These are phyloP conservation scores for Gastrolobium villosum DNA, from an alignment of 306 rosid species.

Conservation along the genomic window DNA sequence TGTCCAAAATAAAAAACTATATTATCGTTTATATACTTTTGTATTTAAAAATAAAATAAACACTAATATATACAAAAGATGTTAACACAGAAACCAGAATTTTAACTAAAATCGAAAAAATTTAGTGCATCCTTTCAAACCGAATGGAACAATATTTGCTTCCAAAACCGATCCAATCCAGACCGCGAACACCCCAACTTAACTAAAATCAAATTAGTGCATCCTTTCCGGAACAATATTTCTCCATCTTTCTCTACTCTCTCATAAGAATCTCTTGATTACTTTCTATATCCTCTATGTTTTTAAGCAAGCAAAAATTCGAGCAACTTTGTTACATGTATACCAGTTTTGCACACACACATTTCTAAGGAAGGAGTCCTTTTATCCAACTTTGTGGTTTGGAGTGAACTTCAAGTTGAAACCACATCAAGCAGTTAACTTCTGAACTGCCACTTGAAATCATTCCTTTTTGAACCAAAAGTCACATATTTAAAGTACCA, in stretches of 20 bases:
- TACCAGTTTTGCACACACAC: not conserved
- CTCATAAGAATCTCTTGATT: not conserved
- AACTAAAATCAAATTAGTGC: not conserved
- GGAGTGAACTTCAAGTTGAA: not conserved
- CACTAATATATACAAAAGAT: too few species aligned
- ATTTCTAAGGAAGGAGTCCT: not conserved
- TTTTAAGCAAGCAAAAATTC: not conserved
- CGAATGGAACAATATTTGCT: too few species aligned
- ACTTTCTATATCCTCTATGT: not conserved
- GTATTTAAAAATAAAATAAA: too few species aligned
- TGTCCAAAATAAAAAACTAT: too few species aligned
- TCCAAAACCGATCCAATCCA: too few species aligned
- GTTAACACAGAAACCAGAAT: too few species aligned
- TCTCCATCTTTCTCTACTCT: too few species aligned
- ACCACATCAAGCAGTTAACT: not conserved
- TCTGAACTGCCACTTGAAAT: not conserved
- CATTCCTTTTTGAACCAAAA: constrained; percentile 1
- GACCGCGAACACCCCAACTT: too few species aligned
- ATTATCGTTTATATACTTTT: too few species aligned
- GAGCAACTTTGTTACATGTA: not conserved
- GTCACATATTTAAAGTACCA: not conserved
- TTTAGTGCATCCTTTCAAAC: too few species aligned
- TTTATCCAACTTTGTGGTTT: not conserved
- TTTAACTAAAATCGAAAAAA: too few species aligned
- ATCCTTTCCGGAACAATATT: not conserved